A percentile compares a stretch with the other conserved stretches of the same genome.
Conservation (phyloP, 164 flowering plant genomes). For the Houttuynia cordata region DNA sequence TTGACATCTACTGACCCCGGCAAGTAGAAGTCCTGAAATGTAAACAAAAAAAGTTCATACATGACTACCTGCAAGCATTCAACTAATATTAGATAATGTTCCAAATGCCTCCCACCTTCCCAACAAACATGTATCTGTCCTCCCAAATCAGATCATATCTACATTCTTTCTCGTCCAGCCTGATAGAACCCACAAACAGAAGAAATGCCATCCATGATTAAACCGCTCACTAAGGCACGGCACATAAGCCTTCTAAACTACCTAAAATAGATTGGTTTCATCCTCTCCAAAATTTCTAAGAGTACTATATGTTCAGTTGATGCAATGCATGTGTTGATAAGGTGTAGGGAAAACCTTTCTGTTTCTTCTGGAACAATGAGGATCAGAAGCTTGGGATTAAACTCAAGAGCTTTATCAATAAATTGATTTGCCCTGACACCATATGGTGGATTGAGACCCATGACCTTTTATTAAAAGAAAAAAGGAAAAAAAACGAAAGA, state of each 20-base stretch:
- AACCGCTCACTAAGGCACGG: no score
- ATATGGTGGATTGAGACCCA: constrained; percentile 92
- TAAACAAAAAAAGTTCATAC: no score
- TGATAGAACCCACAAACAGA: constrained; percentile 13
- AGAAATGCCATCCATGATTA: no score
- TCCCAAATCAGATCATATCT: constrained; percentile 67
- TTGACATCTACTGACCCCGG: constrained; percentile 69
- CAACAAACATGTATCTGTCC: constrained; percentile 39
- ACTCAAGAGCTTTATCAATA: constrained; percentile 73
- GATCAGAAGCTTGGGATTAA: constrained; percentile 75
- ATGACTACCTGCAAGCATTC: neutral
- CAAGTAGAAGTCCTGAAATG: constrained; percentile 65
- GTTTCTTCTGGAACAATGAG: constrained; percentile 84
- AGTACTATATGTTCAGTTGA: no score
- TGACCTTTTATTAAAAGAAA: constrained; percentile 30
- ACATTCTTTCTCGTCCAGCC: constrained; percentile 44
- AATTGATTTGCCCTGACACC: constrained; percentile 73
- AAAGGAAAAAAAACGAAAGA: neutral
- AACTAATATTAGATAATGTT: neutral
- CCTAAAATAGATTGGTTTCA: neutral
- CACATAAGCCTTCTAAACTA: neutral
- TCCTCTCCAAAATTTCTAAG: neutral
- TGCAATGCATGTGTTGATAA: no score
- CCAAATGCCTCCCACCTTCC: constrained; percentile 39
- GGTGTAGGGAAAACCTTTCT: constrained; percentile 31